Base-by-base conservation (phyloP, 306 rosid genomes). In the Boehmeria nivea region DNA sequence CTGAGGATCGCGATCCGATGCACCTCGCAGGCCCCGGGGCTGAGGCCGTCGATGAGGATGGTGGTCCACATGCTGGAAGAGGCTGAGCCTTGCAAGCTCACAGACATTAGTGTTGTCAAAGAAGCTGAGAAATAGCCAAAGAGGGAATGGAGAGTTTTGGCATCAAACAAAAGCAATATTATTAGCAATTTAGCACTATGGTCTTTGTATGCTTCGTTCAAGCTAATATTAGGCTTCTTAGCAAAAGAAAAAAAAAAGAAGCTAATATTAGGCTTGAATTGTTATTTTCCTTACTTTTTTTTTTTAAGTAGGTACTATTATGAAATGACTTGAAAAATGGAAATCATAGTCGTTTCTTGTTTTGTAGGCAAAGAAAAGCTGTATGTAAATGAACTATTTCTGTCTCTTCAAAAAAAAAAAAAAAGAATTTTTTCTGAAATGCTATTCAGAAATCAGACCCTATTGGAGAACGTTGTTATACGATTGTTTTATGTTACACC, bases 1-100 rank as follows among this genome's bases (percentile, higher is more conserved):
- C 42, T 89, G 72, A 73, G 65, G 55, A 85, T 89, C 0, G 94
- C 97, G 31, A 54, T 65, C 14, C 69, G 66, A 12, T 89, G 97
- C 80, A 83, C 94, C 0, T 62, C 61, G 0, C 74, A 69, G 45
- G 44, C 66, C 42, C 95, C 95, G 21, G 52, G 76, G 31, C 67
- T 83, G 36, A 89, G 97, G 62, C 97, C 97, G 0, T 85, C 95
- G 50, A 89, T 83, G 89, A 85, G 97, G 76, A 77, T 53, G 78
- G 82, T 86, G 28, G 95, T 89, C 65, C 93, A 89, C 45, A 81
- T 89, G 97, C 78, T 89, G 31, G 95, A 89, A 73, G 87, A 85
- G 52, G 82, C 82, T 2, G 83, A 83, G 14, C 95, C 97, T 57
- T 65, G 58, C 40, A 15, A 59, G n/a, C 70, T 75, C 56, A 25